Evolutionary conservation across 352 stramenopile species (phyloP).

Genomic region (Globisporangium paddicum): DNA sequence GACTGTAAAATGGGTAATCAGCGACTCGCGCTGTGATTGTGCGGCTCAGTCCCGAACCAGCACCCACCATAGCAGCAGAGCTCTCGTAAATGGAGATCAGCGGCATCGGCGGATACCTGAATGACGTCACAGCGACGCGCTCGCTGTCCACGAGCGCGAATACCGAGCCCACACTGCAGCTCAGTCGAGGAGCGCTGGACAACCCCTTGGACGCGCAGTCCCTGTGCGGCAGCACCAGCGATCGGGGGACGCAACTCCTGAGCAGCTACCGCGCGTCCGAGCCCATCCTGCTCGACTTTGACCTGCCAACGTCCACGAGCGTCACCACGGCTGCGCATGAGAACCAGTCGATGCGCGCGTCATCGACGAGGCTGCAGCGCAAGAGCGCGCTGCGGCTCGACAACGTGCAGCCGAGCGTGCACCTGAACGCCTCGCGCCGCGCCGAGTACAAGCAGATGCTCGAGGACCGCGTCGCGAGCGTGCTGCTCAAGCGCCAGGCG

Average conservation of each 20-base stretch:
- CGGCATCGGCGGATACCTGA: slow-evolving; percentile 5
- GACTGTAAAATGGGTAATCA: no score
- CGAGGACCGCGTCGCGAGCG: slow-evolving; percentile 31
- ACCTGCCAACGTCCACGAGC: slow-evolving; percentile 12
- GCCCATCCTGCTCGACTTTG: slow-evolving; percentile 13
- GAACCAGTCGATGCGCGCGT: no score
- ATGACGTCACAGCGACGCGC: background rate
- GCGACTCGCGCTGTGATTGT: no score
- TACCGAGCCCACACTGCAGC: no score
- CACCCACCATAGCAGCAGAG: no score
- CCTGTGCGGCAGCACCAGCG: background rate
- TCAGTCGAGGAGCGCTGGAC: no score
- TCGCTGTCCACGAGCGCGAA: background rate
- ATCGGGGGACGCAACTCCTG: no score
- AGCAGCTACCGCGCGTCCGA: slow-evolving; percentile 12
- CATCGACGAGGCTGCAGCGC: no score
- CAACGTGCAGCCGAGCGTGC: slow-evolving; percentile 7
- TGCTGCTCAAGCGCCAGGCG: slow-evolving; percentile 36
- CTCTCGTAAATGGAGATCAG: slow-evolving; percentile 14
- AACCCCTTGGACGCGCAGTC: no score
- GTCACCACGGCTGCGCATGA: no score
- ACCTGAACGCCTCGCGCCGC: slow-evolving; percentile 5
- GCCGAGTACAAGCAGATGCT: slow-evolving; percentile 12
- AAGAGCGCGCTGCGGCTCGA: slow-evolving; percentile 6
- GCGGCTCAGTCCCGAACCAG: no score